Base-by-base conservation (phyloP, 495 filamentous ascomycete species). In the Oidiodendron maius region DNA sequence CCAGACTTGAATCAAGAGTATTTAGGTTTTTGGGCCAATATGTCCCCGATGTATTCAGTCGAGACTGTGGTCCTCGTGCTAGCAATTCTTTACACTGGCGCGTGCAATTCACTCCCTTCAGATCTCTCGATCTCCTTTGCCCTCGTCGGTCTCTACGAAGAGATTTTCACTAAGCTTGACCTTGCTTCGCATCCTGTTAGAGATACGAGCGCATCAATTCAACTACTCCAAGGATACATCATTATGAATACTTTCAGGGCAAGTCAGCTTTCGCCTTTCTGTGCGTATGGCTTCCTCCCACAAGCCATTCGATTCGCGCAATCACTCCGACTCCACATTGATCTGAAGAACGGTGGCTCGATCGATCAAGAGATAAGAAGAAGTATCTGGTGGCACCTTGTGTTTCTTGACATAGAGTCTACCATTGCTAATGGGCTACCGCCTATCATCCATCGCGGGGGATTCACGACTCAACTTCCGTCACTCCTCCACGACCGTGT, bases 241-340 rank as follows among this genome's bases (percentile, higher is more conserved):
- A 46, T 46, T 21, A 46, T 36, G 25, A 46, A 37, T 37, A 36
- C 44, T 8, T 46, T 46, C n/a, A 46, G n/a, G 11, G 26, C 44
- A 8, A 46, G 32, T 21, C 28, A 35, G 3, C 30, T 46, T 21
- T 8, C 28, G 13, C 44, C 44, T 9, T 46, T 36, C 28, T 46
- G 11, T 3, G 44, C 44, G 5, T 46, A 16, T 36, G 44, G 44
- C 21, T 46, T 46, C 30, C 32, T 46, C 6, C 30, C 44, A 11
- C 15, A 46, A 21, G 28, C 32, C 20, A 46, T 46, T 20, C 44
- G 44, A 11, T 46, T 46, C 21, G 44, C 26, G 4, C 44, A 46
- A 16, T 35, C 44, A 21, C 17, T 46, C 10, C 28, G 44, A 24
- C 15, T 46, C 2, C 44, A 46, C 25, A 30, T 37, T 23, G 44